Evolutionary conservation across 2,329 filamentous ascomycete genomes (phyloP), one percentile per base, ranked within the genome.

Genomic region (Aphanoascus verrucosus): DNA sequence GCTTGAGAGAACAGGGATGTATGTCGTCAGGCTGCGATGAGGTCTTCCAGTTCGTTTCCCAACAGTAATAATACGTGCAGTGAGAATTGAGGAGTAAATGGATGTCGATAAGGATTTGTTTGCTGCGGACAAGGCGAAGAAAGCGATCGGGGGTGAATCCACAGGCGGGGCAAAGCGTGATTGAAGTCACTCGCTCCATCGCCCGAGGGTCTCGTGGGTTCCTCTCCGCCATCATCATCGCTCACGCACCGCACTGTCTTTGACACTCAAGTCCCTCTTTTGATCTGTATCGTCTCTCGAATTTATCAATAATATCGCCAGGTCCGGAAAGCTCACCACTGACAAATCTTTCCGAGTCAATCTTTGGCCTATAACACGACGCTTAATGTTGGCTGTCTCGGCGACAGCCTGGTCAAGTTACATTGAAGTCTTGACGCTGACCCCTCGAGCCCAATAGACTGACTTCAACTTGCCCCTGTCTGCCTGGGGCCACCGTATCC

Each of bases 401-500:
- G 12, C 35, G 31, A 14, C 49, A 38, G 49, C 49, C 49, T 52
- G 49, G 15, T 52, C 17, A 20, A 52, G 49, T 52, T 44, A 45
- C 49, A 52, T 52, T 17, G 9, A 7, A 49, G 9, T 17, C 47
- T n/a, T 37, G 14, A 19, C 40, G 8, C 40, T 38, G 19, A 19
- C 15, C n/a, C 11, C 45, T 32, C 19, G 17, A 47, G 31, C 15
- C 23, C 23, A 34, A 23, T 12, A 23, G 5, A 40, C 28, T 20
- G 34, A 43, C 15, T 51, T 28, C 48, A 20, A 32, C 40, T 17
- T 49, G 41, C 49, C 49, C 41, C 40, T 52, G 41, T 38, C 32
- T 35, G 40, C 35, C 28, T n/a, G 35, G 8, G 38, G 12, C 6
- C 19, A 19, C 43, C 20, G 20, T 43, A 35, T 43, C 48, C 19